phyloP scores from a whole-genome alignment of 345 rosid genomes.

The Hevea brasiliensis region DNA sequence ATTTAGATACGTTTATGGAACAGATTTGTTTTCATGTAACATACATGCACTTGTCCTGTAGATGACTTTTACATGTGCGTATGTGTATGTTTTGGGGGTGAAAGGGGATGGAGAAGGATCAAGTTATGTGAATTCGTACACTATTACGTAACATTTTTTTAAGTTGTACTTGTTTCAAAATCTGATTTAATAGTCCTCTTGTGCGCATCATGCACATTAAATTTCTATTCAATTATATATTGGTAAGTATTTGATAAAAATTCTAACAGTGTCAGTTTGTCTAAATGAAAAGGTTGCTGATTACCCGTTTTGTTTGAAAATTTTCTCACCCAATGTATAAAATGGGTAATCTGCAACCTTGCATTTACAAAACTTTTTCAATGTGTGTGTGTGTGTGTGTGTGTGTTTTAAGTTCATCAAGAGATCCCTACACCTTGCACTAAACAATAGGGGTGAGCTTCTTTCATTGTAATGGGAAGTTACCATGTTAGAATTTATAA shows the following conservation, averaged over 20 bases:
- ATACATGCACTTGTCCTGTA: too few relatives aligned
- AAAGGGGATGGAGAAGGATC: not conserved
- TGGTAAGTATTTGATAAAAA: not conserved
- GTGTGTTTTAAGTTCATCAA: not conserved
- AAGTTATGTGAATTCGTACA: not conserved
- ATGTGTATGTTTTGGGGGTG: not conserved
- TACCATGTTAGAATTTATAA: not conserved
- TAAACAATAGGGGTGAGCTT: not conserved
- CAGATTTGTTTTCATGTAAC: too few relatives aligned
- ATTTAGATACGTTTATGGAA: too few relatives aligned
- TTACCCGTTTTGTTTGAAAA: not conserved
- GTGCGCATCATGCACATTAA: not conserved
- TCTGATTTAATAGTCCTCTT: not conserved
- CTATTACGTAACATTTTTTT: too few relatives aligned
- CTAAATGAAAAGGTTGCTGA: not conserved
- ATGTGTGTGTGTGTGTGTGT: not conserved
- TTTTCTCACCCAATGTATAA: not conserved
- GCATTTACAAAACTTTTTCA: too few relatives aligned
- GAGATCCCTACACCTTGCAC: too few relatives aligned
- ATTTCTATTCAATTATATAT: not conserved
- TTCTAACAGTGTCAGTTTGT: not conserved
- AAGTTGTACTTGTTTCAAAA: too few relatives aligned
- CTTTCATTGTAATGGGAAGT: not conserved
- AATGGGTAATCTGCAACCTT: too few relatives aligned
- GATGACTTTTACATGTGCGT: too few relatives aligned